phyloP scores from a whole-genome alignment of 2,329 filamentous ascomycete species.

The Talaromyces verruculosus region DNA sequence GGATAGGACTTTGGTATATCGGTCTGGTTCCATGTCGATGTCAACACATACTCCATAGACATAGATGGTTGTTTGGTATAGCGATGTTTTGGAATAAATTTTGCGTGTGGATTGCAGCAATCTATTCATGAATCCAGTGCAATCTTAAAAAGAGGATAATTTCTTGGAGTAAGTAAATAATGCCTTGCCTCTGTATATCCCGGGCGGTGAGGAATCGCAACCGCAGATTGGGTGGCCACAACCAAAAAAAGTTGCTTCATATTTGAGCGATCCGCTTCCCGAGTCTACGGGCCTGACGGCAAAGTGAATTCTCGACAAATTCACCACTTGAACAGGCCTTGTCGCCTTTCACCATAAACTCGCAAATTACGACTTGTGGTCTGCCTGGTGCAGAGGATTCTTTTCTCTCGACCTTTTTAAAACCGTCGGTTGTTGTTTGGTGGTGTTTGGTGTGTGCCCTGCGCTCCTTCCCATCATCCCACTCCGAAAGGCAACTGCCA shows the following conservation, averaged over 20 bases:
- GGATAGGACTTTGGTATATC: not conserved
- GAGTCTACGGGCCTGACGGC: constrained; percentile 10
- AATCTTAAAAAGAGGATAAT: not conserved
- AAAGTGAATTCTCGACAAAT: constrained; percentile 17
- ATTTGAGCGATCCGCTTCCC: constrained; percentile 4
- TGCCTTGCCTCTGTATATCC: not conserved
- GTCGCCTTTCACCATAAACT: constrained; percentile 12
- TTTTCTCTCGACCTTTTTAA: constrained; percentile 7
- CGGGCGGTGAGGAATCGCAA: constrained; percentile 7
- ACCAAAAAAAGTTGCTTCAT: constrained; percentile 19
- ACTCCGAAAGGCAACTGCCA: constrained; percentile 10
- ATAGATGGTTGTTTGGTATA: constrained; percentile 3
- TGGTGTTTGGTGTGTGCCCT: constrained; percentile 15
- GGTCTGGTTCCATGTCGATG: constrained; percentile 16
- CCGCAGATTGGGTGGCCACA: constrained; percentile 20
- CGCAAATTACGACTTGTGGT: constrained; percentile 18
- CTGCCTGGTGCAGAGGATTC: constrained; percentile 42
- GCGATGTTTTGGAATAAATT: not conserved
- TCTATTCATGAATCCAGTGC: not conserved
- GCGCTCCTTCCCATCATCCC: constrained; percentile 12
- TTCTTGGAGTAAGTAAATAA: not conserved
- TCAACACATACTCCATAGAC: constrained; percentile 16
- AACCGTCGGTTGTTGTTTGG: not conserved
- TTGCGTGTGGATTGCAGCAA: not conserved
- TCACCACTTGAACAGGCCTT: constrained; percentile 17